Evolutionary conservation across 306 rosid genomes (phyloP).

Genomic region (Lablab purpureus): DNA sequence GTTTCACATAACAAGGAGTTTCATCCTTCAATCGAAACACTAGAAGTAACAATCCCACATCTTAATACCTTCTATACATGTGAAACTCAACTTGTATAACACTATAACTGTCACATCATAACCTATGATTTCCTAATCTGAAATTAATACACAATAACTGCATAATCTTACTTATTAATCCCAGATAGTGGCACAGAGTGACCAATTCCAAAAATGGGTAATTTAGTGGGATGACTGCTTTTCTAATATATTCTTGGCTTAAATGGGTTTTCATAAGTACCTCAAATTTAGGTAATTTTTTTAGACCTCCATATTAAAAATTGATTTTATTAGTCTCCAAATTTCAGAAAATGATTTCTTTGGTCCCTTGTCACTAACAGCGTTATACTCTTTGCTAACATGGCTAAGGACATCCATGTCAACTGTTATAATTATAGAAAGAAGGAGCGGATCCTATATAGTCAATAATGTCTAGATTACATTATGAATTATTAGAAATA

Average conservation of each 20-base stretch:
- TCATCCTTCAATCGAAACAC: background rate
- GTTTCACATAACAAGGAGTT: background rate
- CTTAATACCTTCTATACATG: background rate
- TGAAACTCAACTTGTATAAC: background rate
- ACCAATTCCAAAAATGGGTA: background rate
- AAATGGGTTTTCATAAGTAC: too few relatives aligned
- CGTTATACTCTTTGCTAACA: too few relatives aligned
- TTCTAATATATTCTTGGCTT: background rate
- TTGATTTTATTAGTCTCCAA: too few relatives aligned
- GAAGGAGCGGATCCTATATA: too few relatives aligned
- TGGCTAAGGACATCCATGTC: too few relatives aligned
- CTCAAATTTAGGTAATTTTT: too few relatives aligned
- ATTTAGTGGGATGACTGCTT: background rate
- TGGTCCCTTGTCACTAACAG: too few relatives aligned
- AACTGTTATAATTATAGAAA: too few relatives aligned
- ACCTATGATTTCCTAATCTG: background rate
- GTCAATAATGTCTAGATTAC: too few relatives aligned
- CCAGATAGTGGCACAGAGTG: background rate
- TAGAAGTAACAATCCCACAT: background rate
- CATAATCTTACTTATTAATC: background rate
- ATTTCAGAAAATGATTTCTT: too few relatives aligned
- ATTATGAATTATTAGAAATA: too few relatives aligned
- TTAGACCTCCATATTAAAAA: too few relatives aligned
- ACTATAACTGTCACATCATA: background rate
- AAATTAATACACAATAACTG: constrained; percentile 12